Base-by-base conservation (phyloP, 495 filamentous ascomycete species). In the Talaromyces thailandensis region DNA sequence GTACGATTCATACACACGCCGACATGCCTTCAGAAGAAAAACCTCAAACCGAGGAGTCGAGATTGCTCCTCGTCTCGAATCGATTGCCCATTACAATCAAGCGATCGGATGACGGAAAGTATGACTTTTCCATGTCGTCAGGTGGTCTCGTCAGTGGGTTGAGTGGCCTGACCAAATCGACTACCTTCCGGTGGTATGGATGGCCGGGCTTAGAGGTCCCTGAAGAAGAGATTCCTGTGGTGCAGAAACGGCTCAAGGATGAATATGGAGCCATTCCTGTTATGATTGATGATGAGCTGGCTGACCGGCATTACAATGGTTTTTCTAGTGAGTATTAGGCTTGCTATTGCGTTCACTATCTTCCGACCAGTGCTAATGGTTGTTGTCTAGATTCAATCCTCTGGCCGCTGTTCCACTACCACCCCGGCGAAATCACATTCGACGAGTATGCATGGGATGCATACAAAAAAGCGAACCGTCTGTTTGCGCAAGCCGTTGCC, bases 321-420 rank as follows among this genome's bases (percentile, higher is more conserved):
- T 90, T 90, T 67, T 82, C 85, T 8, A 90, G 89, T 92, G 77
- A 65, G 83, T 74, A n/a, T n/a, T n/a, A n/a, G n/a, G n/a, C n/a
- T n/a, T n/a, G n/a, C 4, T 9, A 23, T 50, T 35, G 29, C 53
- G 5, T 35, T 37, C 52, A 55, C 57, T 63, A 43, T 4, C 7
- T 56, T 31, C 12, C 18, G 7, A 6, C n/a, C n/a, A 9, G 5
- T 12, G 2, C 29, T 35, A 45, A 56, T 24, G 31, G 65, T 9
- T 40, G n/a, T 23, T 32, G 4, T 29, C 45, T 56, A 92, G 91
- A 95, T 70, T 90, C 88, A 1, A 93, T 93, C 66, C 82, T 95
- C 14, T 95, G 91, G 91, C 91, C 91, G 8, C 81, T 95, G 7
- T 89, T 95, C 72, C 91, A 94, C 74, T 95, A 95, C 72, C 91